These are phyloP conservation scores for Tetrapisispora fleetii DNA, from an alignment of 805 yeast genomes.

Conservation along the genomic window DNA sequence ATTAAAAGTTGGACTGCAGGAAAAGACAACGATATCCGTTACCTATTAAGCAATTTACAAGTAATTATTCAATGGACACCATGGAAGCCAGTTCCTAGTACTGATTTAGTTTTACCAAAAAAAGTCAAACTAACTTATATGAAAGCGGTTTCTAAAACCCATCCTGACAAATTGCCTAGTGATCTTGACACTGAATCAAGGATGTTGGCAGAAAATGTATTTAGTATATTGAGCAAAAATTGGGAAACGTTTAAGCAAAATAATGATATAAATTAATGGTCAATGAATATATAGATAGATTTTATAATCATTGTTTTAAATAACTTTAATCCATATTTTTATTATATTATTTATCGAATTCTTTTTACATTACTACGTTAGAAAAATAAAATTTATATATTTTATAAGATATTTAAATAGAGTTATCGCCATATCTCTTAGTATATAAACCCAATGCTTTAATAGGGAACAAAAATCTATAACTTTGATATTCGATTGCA, in stretches of 20 bases:
- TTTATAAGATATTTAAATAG: constrained; percentile 2
- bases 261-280: constrained; percentile 35
- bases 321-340: neutral
- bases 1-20: constrained; percentile 59
- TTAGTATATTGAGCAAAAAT: constrained; percentile 71
- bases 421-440: constrained; percentile 7
- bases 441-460: constrained; percentile 79
- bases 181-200: constrained; percentile 54
- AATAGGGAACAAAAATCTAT: constrained; percentile 79
- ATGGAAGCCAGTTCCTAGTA: constrained; percentile 57
- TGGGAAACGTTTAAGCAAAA: constrained; percentile 75
- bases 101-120: constrained; percentile 79
- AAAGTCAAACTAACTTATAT: constrained; percentile 79
- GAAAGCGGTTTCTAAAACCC: constrained; percentile 85
- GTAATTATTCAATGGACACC: constrained; percentile 57
- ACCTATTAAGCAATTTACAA: constrained; percentile 60
- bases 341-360: neutral
- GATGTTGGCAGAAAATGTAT: constrained; percentile 80
- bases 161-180: constrained; percentile 69
- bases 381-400: neutral
- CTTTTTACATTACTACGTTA: neutral
- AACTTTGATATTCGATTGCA: constrained; percentile 93
- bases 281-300: neutral
- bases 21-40: constrained; percentile 73
- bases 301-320: neutral